phyloP scores from a whole-genome alignment of 78 protist species.

The Goniomonas avonlea region DNA sequence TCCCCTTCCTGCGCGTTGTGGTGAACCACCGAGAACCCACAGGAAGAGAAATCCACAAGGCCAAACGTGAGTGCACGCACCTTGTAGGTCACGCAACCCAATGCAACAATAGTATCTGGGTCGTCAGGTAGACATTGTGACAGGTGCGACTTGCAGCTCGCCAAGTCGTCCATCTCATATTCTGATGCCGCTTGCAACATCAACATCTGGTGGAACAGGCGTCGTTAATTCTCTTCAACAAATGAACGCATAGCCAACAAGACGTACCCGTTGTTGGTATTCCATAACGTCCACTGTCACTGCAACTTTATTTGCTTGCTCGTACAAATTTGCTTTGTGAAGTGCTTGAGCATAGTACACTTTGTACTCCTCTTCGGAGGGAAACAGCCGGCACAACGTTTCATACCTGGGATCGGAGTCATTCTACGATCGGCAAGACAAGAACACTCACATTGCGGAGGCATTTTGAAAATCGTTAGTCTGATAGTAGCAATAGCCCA shows the following conservation, averaged over 20 bases:
- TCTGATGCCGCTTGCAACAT: constrained; percentile 45
- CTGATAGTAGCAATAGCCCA: constrained; percentile 66
- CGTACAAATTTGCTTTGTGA: constrained; percentile 50
- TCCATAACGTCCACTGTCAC: not conserved
- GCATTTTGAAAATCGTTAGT: constrained; percentile 47
- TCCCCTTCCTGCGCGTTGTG: constrained; percentile 38
- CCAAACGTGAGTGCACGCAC: constrained; percentile 1
- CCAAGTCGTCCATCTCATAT: constrained; percentile 62
- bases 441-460: constrained; percentile 31
- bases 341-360: constrained; percentile 60
- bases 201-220: not conserved
- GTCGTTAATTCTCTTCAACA: no score
- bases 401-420: no score
- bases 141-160: constrained; percentile 9
- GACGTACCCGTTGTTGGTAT: not conserved
- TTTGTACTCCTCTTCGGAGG: constrained; percentile 57
- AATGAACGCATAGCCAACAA: not conserved
- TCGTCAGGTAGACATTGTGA: constrained; percentile 45
- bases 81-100: constrained; percentile 45
- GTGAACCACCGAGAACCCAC: not conserved
- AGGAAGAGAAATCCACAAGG: not conserved
- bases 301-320: constrained; percentile 44
- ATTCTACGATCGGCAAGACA: no score
- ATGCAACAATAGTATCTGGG: constrained; percentile 38
- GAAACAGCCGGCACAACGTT: not conserved